Evolutionary conservation across 768 basidiomycete genomes (phyloP).

Genomic region (Pholiota conissans): DNA sequence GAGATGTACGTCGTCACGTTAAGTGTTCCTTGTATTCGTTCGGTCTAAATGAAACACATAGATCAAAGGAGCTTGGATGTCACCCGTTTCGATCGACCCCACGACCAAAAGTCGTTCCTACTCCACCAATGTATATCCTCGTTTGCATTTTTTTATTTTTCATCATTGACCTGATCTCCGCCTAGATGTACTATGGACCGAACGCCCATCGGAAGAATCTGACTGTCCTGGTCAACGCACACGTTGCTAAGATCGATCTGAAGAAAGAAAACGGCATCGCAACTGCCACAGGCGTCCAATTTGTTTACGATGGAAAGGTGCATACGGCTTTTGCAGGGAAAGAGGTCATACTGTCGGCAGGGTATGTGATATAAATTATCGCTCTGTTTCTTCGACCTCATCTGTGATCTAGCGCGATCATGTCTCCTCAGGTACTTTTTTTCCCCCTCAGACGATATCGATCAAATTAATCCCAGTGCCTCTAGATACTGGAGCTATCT

Average conservation of each 20-base stretch:
- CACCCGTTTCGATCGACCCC: background rate
- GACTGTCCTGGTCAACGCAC: background rate
- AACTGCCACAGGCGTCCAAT: background rate
- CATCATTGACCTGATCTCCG: too few species aligned
- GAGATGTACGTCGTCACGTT: background rate
- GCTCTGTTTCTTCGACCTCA: too few species aligned
- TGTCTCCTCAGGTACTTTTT: background rate
- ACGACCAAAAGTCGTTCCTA: background rate
- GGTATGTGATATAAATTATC: background rate
- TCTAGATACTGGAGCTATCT: conserved; percentile 2
- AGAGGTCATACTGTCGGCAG: background rate
- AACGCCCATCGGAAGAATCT: background rate
- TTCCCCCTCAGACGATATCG: too few species aligned
- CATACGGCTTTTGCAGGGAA: background rate
- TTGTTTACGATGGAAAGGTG: background rate
- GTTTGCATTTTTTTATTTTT: too few species aligned
- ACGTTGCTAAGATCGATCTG: background rate
- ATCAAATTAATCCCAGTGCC: background rate
- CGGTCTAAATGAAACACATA: background rate
- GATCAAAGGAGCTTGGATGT: background rate
- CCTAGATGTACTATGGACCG: background rate
- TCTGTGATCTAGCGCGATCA: background rate
- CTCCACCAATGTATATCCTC: background rate
- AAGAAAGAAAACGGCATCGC: background rate
- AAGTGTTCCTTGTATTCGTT: background rate